These are phyloP conservation scores for Vicia faba DNA, from an alignment of 306 rosid species.

Conservation along the genomic window DNA sequence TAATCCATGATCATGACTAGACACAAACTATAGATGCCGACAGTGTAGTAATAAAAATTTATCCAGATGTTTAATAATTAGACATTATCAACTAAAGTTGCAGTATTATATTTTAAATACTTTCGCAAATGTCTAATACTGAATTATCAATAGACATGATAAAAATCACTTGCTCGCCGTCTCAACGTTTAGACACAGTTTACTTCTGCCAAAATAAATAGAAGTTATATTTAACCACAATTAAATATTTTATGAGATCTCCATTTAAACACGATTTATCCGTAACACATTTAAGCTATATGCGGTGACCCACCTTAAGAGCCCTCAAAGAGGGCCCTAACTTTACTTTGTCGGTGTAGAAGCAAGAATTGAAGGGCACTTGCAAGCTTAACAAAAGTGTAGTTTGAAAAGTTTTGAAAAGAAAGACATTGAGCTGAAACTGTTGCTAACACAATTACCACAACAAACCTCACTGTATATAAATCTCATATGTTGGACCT, in stretches of 20 bases:
- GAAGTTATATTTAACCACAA: no score
- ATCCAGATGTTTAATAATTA: not conserved
- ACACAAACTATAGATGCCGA: not conserved
- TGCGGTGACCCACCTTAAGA: no score
- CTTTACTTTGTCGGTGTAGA: not conserved
- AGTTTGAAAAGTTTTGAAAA: slow-evolving; percentile 32
- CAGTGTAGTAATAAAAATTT: not conserved
- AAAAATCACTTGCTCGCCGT: no score
- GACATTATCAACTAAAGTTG: not conserved
- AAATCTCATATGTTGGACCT: slow-evolving; percentile 42
- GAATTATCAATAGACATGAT: no score
- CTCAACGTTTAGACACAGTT: no score
- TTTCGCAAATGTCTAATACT: not conserved
- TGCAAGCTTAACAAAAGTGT: slow-evolving; percentile 42
- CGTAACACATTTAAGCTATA: no score
- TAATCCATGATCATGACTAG: not conserved
- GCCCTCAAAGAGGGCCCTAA: no score
- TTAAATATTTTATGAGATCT: no score
- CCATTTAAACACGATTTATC: no score
- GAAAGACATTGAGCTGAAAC: slow-evolving; percentile 41
- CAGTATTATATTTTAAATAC: not conserved
- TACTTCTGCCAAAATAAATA: no score
- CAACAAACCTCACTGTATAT: slow-evolving; percentile 40
- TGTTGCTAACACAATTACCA: slow-evolving; percentile 46
- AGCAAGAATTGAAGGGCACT: not conserved